phyloP scores from a whole-genome alignment of 78 protist species.

The Dictyostelium capitatum region DNA sequence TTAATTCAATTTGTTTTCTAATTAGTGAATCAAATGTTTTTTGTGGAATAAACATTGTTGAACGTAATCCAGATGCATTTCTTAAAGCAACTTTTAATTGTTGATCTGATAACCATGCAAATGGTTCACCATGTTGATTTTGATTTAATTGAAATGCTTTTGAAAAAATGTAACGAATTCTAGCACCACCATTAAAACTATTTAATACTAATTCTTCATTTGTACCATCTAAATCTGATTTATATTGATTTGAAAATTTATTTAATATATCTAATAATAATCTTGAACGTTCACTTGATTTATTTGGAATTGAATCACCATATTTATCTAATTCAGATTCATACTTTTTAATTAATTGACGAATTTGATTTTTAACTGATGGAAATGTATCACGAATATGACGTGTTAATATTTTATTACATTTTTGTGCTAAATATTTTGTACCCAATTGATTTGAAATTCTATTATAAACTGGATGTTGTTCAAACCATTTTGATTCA shows the following conservation, averaged over 20 bases:
- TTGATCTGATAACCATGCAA: conserved; percentile 75
- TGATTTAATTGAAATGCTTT: conserved; percentile 77
- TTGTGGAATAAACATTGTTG: conserved; percentile 95
- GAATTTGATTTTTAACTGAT: conserved; percentile 76
- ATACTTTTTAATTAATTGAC: conserved; percentile 57
- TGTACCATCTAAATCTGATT: conserved; percentile 78
- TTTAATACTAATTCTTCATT: conserved; percentile 59
- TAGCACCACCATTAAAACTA: conserved; percentile 93
- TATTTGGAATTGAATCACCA: conserved; percentile 69
- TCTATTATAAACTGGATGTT: conserved; percentile 87
- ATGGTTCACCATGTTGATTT: conserved; percentile 7
- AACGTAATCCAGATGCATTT: conserved; percentile 83
- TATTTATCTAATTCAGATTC: conserved; percentile 77
- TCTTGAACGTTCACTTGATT: conserved; percentile 32
- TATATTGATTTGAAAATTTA: conserved; percentile 55
- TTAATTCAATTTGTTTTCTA: conserved; percentile 85
- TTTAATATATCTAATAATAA: conserved; percentile 47
- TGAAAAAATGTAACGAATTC: conserved; percentile 92
- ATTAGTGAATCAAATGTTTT: conserved; percentile 93
- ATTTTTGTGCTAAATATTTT: conserved; percentile 67
- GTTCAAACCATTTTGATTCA: conserved; percentile 86
- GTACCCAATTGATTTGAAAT: conserved; percentile 87
- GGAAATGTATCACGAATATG: conserved; percentile 83
- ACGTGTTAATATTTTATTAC: conserved; percentile 82
- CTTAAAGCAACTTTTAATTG: conserved; percentile 57